A percentile compares a stretch with the other conserved stretches of the same genome.
Conservation (phyloP, 176 grass and related monocot genomes). For the Tillandsia fasciculata region DNA sequence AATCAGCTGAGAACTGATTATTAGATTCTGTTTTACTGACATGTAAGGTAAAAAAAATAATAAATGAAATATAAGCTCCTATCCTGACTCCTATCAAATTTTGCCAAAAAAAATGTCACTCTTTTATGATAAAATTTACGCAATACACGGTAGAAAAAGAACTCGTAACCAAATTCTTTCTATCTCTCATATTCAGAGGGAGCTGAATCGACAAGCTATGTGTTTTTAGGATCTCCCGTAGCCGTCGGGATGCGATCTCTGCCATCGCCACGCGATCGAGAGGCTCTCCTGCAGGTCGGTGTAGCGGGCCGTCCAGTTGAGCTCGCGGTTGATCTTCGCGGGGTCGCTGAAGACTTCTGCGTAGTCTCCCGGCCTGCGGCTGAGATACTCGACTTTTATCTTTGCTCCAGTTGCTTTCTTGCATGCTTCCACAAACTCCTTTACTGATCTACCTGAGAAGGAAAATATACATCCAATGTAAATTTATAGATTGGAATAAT, state of each 20-base stretch:
- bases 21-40: too few relatives aligned
- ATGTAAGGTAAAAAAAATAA: too few relatives aligned
- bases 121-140: neutral
- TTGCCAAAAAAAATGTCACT: too few relatives aligned
- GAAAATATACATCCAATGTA: conserved; percentile 12
- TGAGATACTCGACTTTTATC: conserved; percentile 61
- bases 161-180: neutral
- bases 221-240: conserved; percentile 39
- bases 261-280: conserved; percentile 81
- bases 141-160: neutral
- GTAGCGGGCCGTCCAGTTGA: conserved; percentile 81
- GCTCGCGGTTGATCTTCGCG: conserved; percentile 55
- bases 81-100: too few relatives aligned
- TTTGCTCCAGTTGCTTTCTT: conserved; percentile 65
- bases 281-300: conserved; percentile 80
- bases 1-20: too few relatives aligned
- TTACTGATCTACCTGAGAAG: conserved; percentile 86
- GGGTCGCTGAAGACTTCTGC: conserved; percentile 94
- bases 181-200: neutral
- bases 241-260: conserved; percentile 61
- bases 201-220: neutral
- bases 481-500: neutral
- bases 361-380: conserved; percentile 83
- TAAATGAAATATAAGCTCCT: too few relatives aligned
- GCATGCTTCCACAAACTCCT: conserved; percentile 89